Base-by-base conservation (phyloP, 345 rosid genomes). In the Rubroshorea leprosula region DNA sequence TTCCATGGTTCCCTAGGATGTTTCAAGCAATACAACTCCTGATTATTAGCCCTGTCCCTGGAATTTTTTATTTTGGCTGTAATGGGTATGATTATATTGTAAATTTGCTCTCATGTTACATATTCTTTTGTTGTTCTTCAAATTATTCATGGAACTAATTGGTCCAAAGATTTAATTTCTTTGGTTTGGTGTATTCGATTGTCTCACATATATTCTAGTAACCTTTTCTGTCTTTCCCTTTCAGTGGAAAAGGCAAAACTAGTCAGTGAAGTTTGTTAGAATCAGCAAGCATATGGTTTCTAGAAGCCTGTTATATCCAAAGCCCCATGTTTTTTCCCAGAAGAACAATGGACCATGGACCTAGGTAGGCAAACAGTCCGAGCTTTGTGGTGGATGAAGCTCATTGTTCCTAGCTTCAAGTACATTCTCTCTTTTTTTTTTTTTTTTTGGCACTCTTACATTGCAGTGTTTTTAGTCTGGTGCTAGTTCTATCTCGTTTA, bases 191-290 rank as follows among this genome's bases (percentile, higher is more conserved):
- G n/a, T n/a, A n/a, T 35, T 35, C 12, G 12, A 35, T 35, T 35
- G 41, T 13, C 11, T 35, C 41, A 35, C 3, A 35, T 2, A 1
- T 8, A 35, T 35, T 35, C 41, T 35, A 35, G 12, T 35, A 2
- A 35, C 41, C 5, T 35, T 35, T 35, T 35, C 41, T 35, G 12
- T 8, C 12, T 35, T 35, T 8, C 12, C 13, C 54, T 44, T 49
- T 52, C 58, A 38, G 5, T 61, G 75, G 73, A 78, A 77, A 69
- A 57, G 65, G 41, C 41, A 35, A 13, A 6, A 35, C 11, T 13
- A 35, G 41, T 21, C 54, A 21, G 13, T 43, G 62, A 60, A 62
- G 56, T 26, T 23, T 26, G 48, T 41, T 55, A 55, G 5, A 15
- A 41, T 38, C 41, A 10, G 41, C 43, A 57, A 41, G 62, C 27